Evolutionary conservation across 768 basidiomycete genomes (phyloP).

Genomic region (Pulveroboletus frians): DNA sequence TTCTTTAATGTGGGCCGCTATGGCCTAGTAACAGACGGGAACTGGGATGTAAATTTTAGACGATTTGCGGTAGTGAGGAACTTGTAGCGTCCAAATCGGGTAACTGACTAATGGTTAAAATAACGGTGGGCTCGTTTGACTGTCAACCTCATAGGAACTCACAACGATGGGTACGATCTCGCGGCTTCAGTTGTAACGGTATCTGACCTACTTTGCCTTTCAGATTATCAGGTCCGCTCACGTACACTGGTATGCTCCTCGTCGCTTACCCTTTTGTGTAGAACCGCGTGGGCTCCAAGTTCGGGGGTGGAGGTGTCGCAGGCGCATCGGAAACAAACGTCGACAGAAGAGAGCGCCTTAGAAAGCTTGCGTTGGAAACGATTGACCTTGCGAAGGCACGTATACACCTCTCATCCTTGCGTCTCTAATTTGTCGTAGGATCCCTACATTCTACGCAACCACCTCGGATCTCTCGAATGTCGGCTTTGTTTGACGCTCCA

Average conservation of each 20-base stretch:
- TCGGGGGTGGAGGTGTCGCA: conserved; percentile 93
- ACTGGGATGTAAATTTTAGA: conserved; percentile 11
- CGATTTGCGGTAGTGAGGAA: too few relatives aligned
- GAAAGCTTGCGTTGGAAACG: conserved; percentile 94
- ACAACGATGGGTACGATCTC: conserved; percentile 30
- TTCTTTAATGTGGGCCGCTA: neutral
- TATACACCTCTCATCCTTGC: neutral
- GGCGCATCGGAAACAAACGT: conserved; percentile 94
- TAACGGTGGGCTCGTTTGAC: neutral
- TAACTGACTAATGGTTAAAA: neutral
- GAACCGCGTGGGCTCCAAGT: conserved; percentile 95
- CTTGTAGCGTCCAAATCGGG: conserved; percentile 11
- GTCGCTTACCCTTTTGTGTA: conserved; percentile 28
- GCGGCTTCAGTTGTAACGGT: neutral
- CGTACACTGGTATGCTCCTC: neutral
- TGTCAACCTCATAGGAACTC: neutral
- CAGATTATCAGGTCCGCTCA: conserved; percentile 66
- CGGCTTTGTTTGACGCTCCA: conserved; percentile 95
- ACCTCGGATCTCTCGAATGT: conserved; percentile 97
- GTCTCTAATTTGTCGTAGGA: conserved; percentile 49
- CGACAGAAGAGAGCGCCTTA: conserved; percentile 87
- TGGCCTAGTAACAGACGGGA: neutral
- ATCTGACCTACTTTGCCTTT: conserved; percentile 8
- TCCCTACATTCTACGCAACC: conserved; percentile 97
- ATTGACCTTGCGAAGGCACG: conserved; percentile 95